Conservation (phyloP, 768 basidiomycete genomes). For the Brasilioporus rufonigricans region DNA sequence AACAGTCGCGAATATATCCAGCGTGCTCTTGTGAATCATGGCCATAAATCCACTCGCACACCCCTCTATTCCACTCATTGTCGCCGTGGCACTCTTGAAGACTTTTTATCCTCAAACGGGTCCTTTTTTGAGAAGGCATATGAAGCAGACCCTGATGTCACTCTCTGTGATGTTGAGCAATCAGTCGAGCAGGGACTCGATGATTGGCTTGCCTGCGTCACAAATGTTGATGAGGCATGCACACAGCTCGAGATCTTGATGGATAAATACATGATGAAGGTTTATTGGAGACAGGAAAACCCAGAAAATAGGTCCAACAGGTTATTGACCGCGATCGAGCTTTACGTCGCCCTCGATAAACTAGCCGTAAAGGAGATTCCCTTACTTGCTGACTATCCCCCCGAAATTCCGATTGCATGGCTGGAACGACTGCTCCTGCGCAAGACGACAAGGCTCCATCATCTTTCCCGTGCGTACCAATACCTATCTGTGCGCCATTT, state of each 20-base stretch:
- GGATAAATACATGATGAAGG: constrained; percentile 25
- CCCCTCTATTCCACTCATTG: neutral
- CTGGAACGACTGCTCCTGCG: neutral
- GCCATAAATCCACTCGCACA: neutral
- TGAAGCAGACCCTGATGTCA: constrained; percentile 5
- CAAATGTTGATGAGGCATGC: constrained; percentile 6
- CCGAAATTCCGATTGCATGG: neutral
- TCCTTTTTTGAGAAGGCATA: constrained; percentile 6
- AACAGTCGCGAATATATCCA: neutral
- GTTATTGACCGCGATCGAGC: constrained; percentile 32
- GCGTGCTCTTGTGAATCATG: constrained; percentile 6
- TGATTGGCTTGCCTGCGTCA: neutral
- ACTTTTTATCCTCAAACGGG: constrained; percentile 15
- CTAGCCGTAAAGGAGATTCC: neutral
- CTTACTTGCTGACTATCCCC: neutral
- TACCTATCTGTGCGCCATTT: neutral
- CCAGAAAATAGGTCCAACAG: constrained; percentile 39
- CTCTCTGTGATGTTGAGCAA: constrained; percentile 38
- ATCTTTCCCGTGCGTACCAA: neutral
- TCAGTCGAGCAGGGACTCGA: constrained; percentile 21
- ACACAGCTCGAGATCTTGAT: constrained; percentile 19
- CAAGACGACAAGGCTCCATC: neutral
- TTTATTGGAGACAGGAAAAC: neutral
- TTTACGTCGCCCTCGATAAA: neutral
- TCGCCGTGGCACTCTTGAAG: constrained; percentile 6